phyloP scores from a whole-genome alignment of 2,329 filamentous ascomycete species.

The Ascochyta koolunga region DNA sequence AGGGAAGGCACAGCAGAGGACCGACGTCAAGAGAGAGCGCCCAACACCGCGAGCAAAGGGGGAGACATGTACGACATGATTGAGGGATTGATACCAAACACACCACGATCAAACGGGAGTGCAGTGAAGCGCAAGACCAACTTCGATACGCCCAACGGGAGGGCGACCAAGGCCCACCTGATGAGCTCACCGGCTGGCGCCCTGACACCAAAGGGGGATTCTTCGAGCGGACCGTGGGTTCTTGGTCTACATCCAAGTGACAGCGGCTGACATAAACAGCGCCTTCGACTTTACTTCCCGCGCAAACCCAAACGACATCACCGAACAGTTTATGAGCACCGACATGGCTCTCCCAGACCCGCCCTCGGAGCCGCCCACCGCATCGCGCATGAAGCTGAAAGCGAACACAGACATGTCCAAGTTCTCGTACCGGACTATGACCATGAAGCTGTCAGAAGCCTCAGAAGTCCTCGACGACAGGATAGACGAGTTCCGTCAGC shows the following conservation, averaged over 20 bases:
- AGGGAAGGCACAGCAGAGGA: constrained; percentile 65
- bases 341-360: constrained; percentile 71
- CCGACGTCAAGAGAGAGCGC: constrained; percentile 66
- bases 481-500: constrained; percentile 84
- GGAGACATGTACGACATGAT: constrained; percentile 82
- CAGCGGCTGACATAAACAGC: constrained; percentile 44
- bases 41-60: constrained; percentile 64
- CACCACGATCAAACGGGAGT: constrained; percentile 52
- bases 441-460: constrained; percentile 91
- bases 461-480: constrained; percentile 94
- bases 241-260: background rate
- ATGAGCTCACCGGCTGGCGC: constrained; percentile 58
- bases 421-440: constrained; percentile 87
- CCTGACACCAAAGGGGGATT: constrained; percentile 42
- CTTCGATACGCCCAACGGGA: constrained; percentile 57
- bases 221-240: constrained; percentile 49
- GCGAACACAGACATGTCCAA: constrained; percentile 90
- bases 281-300: constrained; percentile 76
- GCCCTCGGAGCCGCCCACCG: constrained; percentile 73
- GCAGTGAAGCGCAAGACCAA: constrained; percentile 61
- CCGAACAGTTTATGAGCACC: constrained; percentile 79
- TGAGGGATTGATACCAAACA: constrained; percentile 55
- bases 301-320: constrained; percentile 76
- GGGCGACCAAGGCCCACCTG: constrained; percentile 49
- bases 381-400: constrained; percentile 81